Conservation (phyloP, 1,284 basidiomycete genomes). For the Ceratobasidium sp. region DNA sequence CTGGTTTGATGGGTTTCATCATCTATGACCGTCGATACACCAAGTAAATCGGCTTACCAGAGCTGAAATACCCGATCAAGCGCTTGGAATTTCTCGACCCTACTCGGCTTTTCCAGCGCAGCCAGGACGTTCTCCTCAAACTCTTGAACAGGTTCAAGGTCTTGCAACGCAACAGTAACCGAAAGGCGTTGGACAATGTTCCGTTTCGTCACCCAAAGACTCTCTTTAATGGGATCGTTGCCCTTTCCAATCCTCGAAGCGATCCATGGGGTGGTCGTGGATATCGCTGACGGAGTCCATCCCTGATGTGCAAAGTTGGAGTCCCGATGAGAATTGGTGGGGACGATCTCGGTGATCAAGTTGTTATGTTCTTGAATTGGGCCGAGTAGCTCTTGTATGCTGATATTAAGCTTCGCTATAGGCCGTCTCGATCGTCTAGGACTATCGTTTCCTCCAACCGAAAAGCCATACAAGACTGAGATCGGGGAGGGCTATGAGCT, state of each 20-base stretch:
- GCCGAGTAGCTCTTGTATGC: background rate
- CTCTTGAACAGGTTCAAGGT: background rate
- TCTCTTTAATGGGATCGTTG: background rate
- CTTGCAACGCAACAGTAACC: conserved; percentile 3
- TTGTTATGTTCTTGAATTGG: conserved; percentile 13
- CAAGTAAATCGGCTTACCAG: conserved; percentile 31
- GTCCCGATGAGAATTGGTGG: background rate
- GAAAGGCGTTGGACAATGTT: conserved; percentile 11
- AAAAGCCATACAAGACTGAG: conserved; percentile 9
- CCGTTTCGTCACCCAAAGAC: conserved; percentile 8
- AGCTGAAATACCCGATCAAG: conserved; percentile 4
- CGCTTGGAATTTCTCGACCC: conserved; percentile 8
- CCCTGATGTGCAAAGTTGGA: conserved; percentile 26
- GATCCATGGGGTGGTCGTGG: conserved; percentile 1
- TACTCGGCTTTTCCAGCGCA: conserved; percentile 3
- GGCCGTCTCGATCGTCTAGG: background rate
- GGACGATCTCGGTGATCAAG: background rate
- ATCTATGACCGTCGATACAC: too few species aligned
- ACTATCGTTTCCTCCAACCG: conserved; percentile 12
- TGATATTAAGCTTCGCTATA: background rate
- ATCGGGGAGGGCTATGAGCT: background rate
- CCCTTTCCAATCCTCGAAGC: background rate
- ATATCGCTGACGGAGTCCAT: background rate
- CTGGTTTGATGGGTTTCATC: conserved; percentile 1
- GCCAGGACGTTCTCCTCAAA: conserved; percentile 12